phyloP scores from a whole-genome alignment of 805 yeast genomes.

The Nakazawaea siamensis region DNA sequence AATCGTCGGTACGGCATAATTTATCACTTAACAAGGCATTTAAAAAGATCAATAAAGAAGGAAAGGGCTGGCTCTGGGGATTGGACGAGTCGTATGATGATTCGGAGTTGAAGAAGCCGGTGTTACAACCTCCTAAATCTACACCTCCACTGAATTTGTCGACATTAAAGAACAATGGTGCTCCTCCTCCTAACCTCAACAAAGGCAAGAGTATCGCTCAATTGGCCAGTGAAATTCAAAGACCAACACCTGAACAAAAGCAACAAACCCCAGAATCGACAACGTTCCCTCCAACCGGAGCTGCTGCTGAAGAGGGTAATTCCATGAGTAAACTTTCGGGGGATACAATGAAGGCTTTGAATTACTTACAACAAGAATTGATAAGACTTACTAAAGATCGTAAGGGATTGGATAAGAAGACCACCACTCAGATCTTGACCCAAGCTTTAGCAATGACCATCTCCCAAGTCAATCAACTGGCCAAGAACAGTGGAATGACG shows the following conservation, averaged over 20 bases:
- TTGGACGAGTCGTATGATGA: slow-evolving; percentile 78
- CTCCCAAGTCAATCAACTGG: slow-evolving; percentile 82
- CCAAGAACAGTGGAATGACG: slow-evolving; percentile 73
- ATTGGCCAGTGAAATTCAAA: neutral
- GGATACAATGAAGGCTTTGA: slow-evolving; percentile 66
- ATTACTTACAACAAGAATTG: slow-evolving; percentile 79
- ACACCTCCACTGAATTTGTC: slow-evolving; percentile 35
- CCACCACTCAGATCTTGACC: slow-evolving; percentile 78
- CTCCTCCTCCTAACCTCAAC: neutral
- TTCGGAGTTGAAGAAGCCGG: slow-evolving; percentile 62
- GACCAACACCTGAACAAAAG: neutral
- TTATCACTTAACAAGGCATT: slow-evolving; percentile 81
- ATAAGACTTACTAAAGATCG: slow-evolving; percentile 73
- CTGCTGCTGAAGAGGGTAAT: neutral
- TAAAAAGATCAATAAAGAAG: slow-evolving; percentile 71
- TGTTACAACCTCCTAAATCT: slow-evolving; percentile 25
- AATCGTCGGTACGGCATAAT: slow-evolving; percentile 86
- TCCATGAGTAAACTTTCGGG: slow-evolving; percentile 31
- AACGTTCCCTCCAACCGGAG: neutral
- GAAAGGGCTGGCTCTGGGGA: slow-evolving; percentile 95
- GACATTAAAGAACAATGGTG: slow-evolving; percentile 8
- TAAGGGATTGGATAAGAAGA: slow-evolving; percentile 68
- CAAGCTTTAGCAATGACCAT: slow-evolving; percentile 91
- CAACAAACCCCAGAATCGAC: neutral
- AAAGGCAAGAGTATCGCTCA: neutral